Evolutionary conservation across 805 yeast species (phyloP).

Genomic region (Ogataea allantospora): DNA sequence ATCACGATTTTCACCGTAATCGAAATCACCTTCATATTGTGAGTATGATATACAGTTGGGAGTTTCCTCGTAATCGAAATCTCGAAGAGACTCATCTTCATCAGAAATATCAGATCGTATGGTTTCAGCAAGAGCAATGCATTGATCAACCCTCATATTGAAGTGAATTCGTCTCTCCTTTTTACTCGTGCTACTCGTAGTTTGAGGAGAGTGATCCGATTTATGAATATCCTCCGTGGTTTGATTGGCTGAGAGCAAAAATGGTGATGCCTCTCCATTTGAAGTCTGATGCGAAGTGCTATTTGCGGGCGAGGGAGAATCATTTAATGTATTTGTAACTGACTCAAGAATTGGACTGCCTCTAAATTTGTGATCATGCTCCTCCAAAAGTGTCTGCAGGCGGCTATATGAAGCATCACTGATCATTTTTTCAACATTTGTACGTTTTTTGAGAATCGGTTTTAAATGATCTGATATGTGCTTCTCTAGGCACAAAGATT

Average conservation of each 20-base stretch:
- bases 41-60: constrained; percentile 4
- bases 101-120: constrained; percentile 27
- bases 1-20: constrained; percentile 19
- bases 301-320: constrained; percentile 20
- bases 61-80: constrained; percentile 27
- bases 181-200: constrained; percentile 21
- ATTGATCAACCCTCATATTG: constrained; percentile 92
- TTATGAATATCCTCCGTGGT: constrained; percentile 14
- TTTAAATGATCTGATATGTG: constrained; percentile 45
- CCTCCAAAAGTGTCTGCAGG: constrained; percentile 31
- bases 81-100: constrained; percentile 23
- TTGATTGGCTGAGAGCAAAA: constrained; percentile 21
- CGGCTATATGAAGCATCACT: constrained; percentile 46
- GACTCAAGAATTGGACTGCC: constrained; percentile 36
- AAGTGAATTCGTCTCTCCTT: constrained; percentile 79
- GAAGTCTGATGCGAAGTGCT: constrained; percentile 11
- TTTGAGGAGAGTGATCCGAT: constrained; percentile 5
- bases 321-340: constrained; percentile 17
- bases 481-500: constrained; percentile 4
- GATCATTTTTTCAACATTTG: constrained; percentile 78
- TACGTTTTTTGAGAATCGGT: constrained; percentile 85
- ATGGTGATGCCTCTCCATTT: constrained; percentile 20
- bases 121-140: constrained; percentile 63
- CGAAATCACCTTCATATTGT: constrained; percentile 18
- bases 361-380: constrained; percentile 29